Evolutionary conservation across 257 asterid genomes (phyloP).

Genomic region (Linderniella brevidens): DNA sequence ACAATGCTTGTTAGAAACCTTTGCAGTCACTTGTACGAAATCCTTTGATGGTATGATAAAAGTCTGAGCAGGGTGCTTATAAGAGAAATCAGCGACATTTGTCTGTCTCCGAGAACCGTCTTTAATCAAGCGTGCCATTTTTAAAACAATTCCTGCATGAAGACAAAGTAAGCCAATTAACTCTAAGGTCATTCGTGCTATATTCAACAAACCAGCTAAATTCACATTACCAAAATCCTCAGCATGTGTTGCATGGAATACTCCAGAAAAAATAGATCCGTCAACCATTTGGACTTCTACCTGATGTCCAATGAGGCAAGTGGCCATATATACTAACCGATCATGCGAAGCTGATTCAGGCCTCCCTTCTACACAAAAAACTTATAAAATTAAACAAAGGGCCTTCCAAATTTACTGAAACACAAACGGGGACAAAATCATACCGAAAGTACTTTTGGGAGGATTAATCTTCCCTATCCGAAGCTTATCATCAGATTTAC

Average conservation of each 20-base stretch:
- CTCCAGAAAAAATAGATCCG: conserved; percentile 78
- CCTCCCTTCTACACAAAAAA: conserved; percentile 48
- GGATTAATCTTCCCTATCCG: conserved; percentile 38
- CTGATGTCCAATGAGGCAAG: conserved; percentile 80
- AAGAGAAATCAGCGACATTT: conserved; percentile 24
- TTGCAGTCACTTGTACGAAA: conserved; percentile 85
- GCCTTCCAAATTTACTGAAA: conserved; percentile 3
- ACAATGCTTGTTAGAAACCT: conserved; percentile 28
- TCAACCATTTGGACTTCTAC: conserved; percentile 88
- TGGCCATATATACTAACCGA: conserved; percentile 40
- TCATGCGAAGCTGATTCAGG: conserved; percentile 50
- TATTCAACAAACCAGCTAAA: conserved; percentile 4
- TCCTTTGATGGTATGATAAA: conserved; percentile 63
- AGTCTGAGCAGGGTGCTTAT: conserved; percentile 44
- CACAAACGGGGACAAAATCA: conserved; percentile 14
- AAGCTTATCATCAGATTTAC: conserved; percentile 43
- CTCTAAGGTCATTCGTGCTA: conserved; percentile 1
- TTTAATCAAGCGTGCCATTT: conserved; percentile 63
- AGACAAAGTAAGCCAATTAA: neutral
- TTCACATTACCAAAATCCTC: conserved; percentile 65
- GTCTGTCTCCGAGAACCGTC: conserved; percentile 60
- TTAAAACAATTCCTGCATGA: conserved; percentile 66
- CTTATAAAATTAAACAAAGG: conserved; percentile 13
- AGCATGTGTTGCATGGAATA: conserved; percentile 67
- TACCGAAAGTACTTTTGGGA: conserved; percentile 37